Conservation (phyloP, 257 asterid species). For the Nicotiana paniculata region DNA sequence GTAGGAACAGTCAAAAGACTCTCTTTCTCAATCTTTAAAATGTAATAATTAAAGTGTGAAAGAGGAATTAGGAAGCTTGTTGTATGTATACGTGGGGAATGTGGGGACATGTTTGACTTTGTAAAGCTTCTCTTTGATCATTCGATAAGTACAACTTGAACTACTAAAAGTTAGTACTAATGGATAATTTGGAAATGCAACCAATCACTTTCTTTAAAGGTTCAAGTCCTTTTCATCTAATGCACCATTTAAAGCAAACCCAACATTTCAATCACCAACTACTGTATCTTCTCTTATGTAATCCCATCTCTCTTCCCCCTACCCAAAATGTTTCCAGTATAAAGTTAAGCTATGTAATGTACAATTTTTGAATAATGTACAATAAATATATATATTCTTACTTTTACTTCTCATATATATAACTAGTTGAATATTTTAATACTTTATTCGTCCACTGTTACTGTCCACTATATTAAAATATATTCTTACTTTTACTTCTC, state of each 20-base stretch:
- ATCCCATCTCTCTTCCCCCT: background rate
- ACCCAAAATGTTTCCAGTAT: background rate
- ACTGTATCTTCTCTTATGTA: slow-evolving; percentile 18
- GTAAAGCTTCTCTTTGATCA: background rate
- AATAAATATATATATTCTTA: no score
- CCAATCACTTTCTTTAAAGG: slow-evolving; percentile 51
- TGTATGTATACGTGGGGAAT: background rate
- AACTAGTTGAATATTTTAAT: no score
- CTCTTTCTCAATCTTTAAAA: background rate
- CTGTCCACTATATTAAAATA: no score
- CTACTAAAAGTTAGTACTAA: background rate
- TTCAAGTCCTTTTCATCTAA: slow-evolving; percentile 21
- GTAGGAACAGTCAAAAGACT: slow-evolving; percentile 17
- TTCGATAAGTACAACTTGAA: background rate
- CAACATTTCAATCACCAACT: slow-evolving; percentile 23
- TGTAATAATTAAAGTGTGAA: background rate
- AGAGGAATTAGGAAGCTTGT: slow-evolving; percentile 13
- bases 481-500: no score
- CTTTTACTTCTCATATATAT: no score
- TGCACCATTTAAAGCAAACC: slow-evolving; percentile 29
- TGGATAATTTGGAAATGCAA: slow-evolving; percentile 39
- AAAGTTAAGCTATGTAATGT: no score
- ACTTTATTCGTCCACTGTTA: no score
- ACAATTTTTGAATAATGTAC: no score
- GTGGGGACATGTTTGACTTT: slow-evolving; percentile 11